Conservation (phyloP, 768 basidiomycete genomes). For the Xerocomus potaroensis region DNA sequence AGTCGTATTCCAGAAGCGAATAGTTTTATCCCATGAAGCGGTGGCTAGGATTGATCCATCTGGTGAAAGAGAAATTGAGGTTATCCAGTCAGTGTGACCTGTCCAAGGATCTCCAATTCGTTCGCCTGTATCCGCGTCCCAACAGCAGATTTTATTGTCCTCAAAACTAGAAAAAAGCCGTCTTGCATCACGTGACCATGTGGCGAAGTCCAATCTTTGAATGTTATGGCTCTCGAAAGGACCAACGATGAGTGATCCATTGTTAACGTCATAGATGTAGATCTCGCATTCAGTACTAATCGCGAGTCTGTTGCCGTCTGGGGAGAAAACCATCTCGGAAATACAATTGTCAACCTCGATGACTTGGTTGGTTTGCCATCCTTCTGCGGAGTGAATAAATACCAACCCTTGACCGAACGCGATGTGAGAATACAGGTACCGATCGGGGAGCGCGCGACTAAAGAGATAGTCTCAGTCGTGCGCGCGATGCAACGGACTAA, state of each 20-base stretch:
- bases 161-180: no score
- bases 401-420: no score
- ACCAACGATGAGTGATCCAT: background rate
- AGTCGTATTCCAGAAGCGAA: slow-evolving; percentile 2
- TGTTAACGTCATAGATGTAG: background rate
- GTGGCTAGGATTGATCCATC: slow-evolving; percentile 3
- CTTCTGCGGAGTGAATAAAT: background rate
- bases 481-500: no score
- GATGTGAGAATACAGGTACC: no score
- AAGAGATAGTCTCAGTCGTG: no score
- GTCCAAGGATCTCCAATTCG: slow-evolving; percentile 6
- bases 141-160: background rate
- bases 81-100: slow-evolving; percentile 7
- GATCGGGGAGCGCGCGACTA: no score
- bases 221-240: background rate
- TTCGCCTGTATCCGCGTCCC: background rate
- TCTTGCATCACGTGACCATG: slow-evolving; percentile 5
- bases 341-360: background rate
- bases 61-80: background rate
- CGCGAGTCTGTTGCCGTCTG: background rate
- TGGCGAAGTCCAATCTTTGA: no score
- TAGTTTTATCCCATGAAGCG: background rate
- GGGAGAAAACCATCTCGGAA: background rate
- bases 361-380: background rate
- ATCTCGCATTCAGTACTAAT: background rate